phyloP scores from a whole-genome alignment of 768 basidiomycete species.

The Auriscalpium orientale region DNA sequence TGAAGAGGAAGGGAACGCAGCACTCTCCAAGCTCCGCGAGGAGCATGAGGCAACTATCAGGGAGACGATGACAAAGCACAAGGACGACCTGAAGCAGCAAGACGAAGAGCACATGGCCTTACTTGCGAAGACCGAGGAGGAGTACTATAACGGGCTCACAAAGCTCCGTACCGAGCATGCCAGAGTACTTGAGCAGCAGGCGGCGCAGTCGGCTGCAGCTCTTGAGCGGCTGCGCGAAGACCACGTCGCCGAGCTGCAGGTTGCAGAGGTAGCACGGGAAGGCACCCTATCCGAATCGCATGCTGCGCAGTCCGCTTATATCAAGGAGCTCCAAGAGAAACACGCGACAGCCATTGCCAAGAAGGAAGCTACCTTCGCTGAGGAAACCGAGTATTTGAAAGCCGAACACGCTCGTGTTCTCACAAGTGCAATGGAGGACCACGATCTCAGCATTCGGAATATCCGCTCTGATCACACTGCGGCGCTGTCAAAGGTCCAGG shows the following conservation, averaged over 20 bases:
- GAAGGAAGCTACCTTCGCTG: conserved; percentile 57
- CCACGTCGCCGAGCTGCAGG: conserved; percentile 64
- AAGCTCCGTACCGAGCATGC: conserved; percentile 70
- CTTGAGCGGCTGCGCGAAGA: conserved; percentile 72
- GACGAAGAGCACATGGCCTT: conserved; percentile 49
- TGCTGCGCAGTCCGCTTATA: conserved; percentile 50
- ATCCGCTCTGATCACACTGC: conserved; percentile 55
- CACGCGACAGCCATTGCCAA: conserved; percentile 57
- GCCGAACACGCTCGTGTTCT: conserved; percentile 51
- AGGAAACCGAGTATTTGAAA: conserved; percentile 60
- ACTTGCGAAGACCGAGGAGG: conserved; percentile 66
- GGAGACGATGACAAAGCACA: conserved; percentile 45
- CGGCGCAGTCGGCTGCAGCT: conserved; percentile 48
- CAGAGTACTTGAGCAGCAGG: conserved; percentile 53
- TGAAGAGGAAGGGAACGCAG: conserved; percentile 46
- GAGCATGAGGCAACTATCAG: conserved; percentile 49
- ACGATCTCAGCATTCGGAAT: conserved; percentile 47
- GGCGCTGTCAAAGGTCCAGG: conserved; percentile 41
- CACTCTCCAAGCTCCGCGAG: conserved; percentile 36
- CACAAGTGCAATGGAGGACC: conserved; percentile 53
- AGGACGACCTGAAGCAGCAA: conserved; percentile 48
- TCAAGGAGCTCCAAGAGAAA: conserved; percentile 66
- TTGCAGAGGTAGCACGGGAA: conserved; percentile 68
- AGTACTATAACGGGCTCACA: conserved; percentile 75
- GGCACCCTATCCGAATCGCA: conserved; percentile 71